phyloP scores from a whole-genome alignment of 2,329 filamentous ascomycete species.

The Raffaelea ambrosiae region DNA sequence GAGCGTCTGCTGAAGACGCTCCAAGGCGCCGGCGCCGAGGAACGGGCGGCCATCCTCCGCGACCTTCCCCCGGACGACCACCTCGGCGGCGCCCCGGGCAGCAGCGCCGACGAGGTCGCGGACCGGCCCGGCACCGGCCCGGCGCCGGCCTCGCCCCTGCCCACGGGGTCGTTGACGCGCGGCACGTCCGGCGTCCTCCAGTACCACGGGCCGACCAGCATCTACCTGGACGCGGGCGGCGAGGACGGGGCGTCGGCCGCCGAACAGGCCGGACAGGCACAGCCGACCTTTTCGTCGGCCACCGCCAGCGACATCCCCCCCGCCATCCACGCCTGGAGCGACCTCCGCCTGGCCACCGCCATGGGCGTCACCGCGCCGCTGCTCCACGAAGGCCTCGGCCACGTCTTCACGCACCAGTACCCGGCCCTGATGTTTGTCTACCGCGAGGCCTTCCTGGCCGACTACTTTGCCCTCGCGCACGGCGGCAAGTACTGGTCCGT shows the following conservation, averaged over 20 bases:
- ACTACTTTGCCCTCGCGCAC: not conserved
- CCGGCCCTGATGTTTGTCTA: constrained; percentile 1
- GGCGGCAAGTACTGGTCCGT: constrained; percentile 1
- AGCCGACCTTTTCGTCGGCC: not conserved
- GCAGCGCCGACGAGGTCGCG: not conserved
- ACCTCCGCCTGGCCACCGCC: not conserved
- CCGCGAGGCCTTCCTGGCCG: not conserved
- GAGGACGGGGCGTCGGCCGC: not conserved
- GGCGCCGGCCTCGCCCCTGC: not conserved
- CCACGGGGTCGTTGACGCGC: not conserved
- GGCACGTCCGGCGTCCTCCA: not conserved
- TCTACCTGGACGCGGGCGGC: no score
- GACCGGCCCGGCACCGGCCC: not conserved
- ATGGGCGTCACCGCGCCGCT: not conserved
- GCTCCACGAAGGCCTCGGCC: not conserved
- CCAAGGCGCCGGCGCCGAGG: not conserved
- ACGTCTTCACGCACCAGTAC: not conserved
- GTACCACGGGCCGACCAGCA: constrained; percentile 2
- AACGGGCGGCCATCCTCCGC: not conserved
- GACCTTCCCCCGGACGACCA: not conserved
- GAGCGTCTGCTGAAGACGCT: not conserved
- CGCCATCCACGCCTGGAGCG: not conserved
- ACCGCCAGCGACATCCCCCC: not conserved
- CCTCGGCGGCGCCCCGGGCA: not conserved
- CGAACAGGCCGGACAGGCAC: not conserved